A percentile compares a stretch with the other conserved stretches of the same genome.
These are phyloP conservation scores for Leishmania major DNA, from an alignment of 208 protist species.

Conservation along the genomic window DNA sequence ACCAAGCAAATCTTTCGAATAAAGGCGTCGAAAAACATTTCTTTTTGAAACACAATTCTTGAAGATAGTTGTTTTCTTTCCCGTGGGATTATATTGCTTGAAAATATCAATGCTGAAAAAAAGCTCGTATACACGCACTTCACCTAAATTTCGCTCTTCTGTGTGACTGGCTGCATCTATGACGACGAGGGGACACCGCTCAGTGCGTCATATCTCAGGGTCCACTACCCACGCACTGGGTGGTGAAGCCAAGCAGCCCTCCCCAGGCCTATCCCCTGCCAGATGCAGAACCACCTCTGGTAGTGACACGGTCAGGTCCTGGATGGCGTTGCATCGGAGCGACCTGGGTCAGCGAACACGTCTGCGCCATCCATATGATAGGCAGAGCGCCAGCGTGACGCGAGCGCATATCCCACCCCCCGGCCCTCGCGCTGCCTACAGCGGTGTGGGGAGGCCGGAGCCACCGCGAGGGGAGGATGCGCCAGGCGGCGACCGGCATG, in stretches of 20 bases:
- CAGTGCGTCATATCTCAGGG: neutral
- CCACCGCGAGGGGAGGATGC: too few species aligned
- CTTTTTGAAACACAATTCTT: neutral
- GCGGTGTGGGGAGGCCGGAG: too few species aligned
- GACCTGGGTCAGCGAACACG: too few species aligned
- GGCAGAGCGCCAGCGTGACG: too few species aligned
- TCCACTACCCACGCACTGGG: neutral
- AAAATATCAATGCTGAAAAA: neutral
- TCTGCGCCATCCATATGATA: too few species aligned
- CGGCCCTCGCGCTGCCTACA: too few species aligned
- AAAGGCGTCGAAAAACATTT: neutral
- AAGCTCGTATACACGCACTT: neutral
- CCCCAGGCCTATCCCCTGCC: neutral
- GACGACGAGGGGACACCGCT: neutral
- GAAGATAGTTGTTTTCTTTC: neutral
- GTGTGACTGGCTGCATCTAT: neutral
- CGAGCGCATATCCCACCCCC: too few species aligned
- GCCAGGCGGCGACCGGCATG: too few species aligned
- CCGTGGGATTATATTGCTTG: neutral
- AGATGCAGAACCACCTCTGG: neutral
- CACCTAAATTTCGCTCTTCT: neutral
- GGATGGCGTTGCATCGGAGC: neutral
- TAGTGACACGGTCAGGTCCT: neutral
- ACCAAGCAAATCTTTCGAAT: neutral
- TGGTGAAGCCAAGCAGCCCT: neutral